A percentile compares a stretch with the other conserved stretches of the same genome.
Conservation (phyloP, 169 alveolate species). For the Plasmodium vinckei region DNA sequence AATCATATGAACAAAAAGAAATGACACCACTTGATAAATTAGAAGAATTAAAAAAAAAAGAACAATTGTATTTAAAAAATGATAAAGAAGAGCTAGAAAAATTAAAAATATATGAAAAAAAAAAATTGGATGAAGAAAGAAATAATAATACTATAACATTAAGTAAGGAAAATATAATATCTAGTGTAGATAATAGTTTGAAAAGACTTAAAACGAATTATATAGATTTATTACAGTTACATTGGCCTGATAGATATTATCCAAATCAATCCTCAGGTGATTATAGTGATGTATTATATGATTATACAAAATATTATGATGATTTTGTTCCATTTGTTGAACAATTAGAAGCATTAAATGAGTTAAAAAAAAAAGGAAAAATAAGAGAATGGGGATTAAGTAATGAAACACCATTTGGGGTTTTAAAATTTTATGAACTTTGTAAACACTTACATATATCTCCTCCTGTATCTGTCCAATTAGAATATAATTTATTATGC, state of each 20-base stretch:
- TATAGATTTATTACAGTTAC: slow-evolving; percentile 88
- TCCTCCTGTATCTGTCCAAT: slow-evolving; percentile 86
- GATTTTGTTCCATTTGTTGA: slow-evolving; percentile 82
- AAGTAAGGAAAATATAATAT: slow-evolving; percentile 77
- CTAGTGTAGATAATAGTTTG: slow-evolving; percentile 84
- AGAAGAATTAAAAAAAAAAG: slow-evolving; percentile 38
- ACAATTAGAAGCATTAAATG: slow-evolving; percentile 85
- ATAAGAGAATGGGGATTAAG: slow-evolving; percentile 90
- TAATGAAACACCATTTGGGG: slow-evolving; percentile 90
- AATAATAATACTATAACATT: slow-evolving; percentile 72
- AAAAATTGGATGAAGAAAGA: neutral
- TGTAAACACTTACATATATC: slow-evolving; percentile 78
- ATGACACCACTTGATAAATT: slow-evolving; percentile 31
- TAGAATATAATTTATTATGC: slow-evolving; percentile 84
- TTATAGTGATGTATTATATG: slow-evolving; percentile 82
- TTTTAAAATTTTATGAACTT: slow-evolving; percentile 80
- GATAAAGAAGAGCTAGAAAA: slow-evolving; percentile 36
- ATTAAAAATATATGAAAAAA: slow-evolving; percentile 21
- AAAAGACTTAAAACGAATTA: slow-evolving; percentile 82
- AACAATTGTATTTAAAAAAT: slow-evolving; percentile 44
- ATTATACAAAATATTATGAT: slow-evolving; percentile 60
- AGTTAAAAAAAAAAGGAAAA: slow-evolving; percentile 84
- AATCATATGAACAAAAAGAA: neutral
- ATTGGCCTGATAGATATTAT: slow-evolving; percentile 90
- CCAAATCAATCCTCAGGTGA: slow-evolving; percentile 87